Evolutionary conservation across 164 flowering plant species (phyloP).

Genomic region (Litsea cubeba): DNA sequence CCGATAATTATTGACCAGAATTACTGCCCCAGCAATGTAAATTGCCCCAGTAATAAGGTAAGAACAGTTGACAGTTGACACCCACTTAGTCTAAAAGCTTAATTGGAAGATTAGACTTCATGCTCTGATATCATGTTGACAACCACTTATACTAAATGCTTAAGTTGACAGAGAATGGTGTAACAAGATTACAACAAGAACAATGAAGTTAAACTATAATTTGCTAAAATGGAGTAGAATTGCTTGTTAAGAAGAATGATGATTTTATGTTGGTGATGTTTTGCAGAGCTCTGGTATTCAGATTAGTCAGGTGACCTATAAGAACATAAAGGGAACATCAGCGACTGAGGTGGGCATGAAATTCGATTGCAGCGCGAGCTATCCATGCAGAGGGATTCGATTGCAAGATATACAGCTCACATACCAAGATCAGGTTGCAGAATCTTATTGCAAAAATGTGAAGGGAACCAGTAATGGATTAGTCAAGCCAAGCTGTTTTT

Average conservation of each 20-base stretch:
- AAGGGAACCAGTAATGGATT: slow-evolving; percentile 10
- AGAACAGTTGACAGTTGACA: not conserved
- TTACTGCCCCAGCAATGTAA: slow-evolving; percentile 45
- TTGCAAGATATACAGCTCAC: slow-evolving; percentile 19
- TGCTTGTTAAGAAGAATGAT: not conserved
- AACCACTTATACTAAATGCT: too few species aligned
- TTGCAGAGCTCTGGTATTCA: slow-evolving; percentile 19
- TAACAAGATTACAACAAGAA: too few species aligned
- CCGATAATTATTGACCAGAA: slow-evolving; percentile 70
- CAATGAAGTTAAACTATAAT: too few species aligned
- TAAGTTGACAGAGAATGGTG: too few species aligned
- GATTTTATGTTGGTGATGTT: not conserved
- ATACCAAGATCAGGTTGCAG: slow-evolving; percentile 9
- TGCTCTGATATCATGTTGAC: too few species aligned
- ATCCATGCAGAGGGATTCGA: slow-evolving; percentile 18
- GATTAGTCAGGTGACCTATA: slow-evolving; percentile 16
- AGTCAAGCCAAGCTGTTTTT: slow-evolving; percentile 16
- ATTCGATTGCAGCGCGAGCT: slow-evolving; percentile 17
- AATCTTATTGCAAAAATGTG: slow-evolving; percentile 15
- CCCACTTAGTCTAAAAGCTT: not conserved
- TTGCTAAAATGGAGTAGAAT: too few species aligned
- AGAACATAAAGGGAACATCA: slow-evolving; percentile 21
- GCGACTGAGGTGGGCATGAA: slow-evolving; percentile 18
- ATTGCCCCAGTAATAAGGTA: slow-evolving; percentile 54
- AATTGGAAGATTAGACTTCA: too few species aligned